Conservation (phyloP, 169 alveolate species). For the Plasmodium gaboni region DNA sequence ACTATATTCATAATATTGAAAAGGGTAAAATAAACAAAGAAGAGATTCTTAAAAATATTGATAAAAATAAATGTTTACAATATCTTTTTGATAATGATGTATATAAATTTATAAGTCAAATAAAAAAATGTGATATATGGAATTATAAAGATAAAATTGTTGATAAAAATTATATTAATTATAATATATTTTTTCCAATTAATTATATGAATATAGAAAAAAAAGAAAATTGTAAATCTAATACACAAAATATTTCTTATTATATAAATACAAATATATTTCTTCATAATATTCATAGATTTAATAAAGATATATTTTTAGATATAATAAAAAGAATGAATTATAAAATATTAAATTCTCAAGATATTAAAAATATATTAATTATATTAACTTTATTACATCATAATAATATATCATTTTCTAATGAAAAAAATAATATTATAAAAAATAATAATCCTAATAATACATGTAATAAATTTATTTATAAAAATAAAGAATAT, state of each 20-base stretch:
- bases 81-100: slow-evolving; percentile 14
- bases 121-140: slow-evolving; percentile 65
- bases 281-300: slow-evolving; percentile 15
- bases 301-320: slow-evolving; percentile 28
- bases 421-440: slow-evolving; percentile 25
- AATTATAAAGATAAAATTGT: slow-evolving; percentile 49
- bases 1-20: slow-evolving; percentile 67
- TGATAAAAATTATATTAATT: slow-evolving; percentile 17
- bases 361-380: slow-evolving; percentile 42
- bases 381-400: slow-evolving; percentile 38
- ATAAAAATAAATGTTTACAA: slow-evolving; percentile 14
- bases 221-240: not conserved
- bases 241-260: not conserved
- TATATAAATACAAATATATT: slow-evolving; percentile 11
- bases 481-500: slow-evolving; percentile 58
- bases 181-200: slow-evolving; percentile 30
- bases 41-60: slow-evolving; percentile 14
- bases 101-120: slow-evolving; percentile 27
- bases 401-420: slow-evolving; percentile 55
- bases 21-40: slow-evolving; percentile 35
- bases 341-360: slow-evolving; percentile 24
- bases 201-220: slow-evolving; percentile 1
- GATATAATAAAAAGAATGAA: slow-evolving; percentile 32
- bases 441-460: slow-evolving; percentile 1
- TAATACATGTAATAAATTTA: not conserved